Conservation (phyloP, 2,329 filamentous ascomycete genomes). For the Microdochium nivale region DNA sequence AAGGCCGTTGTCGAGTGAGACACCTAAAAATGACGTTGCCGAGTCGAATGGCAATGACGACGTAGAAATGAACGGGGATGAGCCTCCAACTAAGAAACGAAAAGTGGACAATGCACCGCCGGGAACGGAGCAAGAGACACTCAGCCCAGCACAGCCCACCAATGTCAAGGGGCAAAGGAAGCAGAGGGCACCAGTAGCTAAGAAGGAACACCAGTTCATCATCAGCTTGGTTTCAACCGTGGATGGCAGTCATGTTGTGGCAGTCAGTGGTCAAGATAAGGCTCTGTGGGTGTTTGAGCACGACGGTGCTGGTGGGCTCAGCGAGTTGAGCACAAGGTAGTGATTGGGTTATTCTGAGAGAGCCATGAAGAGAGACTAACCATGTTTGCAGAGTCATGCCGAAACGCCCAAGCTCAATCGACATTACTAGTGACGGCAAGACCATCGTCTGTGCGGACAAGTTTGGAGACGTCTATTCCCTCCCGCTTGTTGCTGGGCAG, state of each 20-base stretch:
- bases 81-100: conserved; percentile 2
- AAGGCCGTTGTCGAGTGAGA: neutral
- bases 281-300: conserved; percentile 74
- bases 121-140: conserved; percentile 7
- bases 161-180: conserved; percentile 14
- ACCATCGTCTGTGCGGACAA: conserved; percentile 85
- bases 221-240: conserved; percentile 57
- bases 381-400: conserved; percentile 60
- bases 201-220: conserved; percentile 51
- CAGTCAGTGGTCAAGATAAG: conserved; percentile 87
- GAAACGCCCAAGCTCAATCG: conserved; percentile 75
- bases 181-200: conserved; percentile 22
- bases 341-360: conserved; percentile 5
- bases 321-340: conserved; percentile 65
- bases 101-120: conserved; percentile 2
- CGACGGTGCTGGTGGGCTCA: conserved; percentile 49
- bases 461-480: conserved; percentile 89
- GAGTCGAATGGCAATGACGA: neutral
- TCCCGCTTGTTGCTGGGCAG: conserved; percentile 55
- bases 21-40: neutral
- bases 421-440: conserved; percentile 57
- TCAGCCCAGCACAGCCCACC: neutral
- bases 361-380: conserved; percentile 4
- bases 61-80: neutral
- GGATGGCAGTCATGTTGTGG: conserved; percentile 61